phyloP scores from a whole-genome alignment of 78 protist genomes.

The Protostelium mycophagum region DNA sequence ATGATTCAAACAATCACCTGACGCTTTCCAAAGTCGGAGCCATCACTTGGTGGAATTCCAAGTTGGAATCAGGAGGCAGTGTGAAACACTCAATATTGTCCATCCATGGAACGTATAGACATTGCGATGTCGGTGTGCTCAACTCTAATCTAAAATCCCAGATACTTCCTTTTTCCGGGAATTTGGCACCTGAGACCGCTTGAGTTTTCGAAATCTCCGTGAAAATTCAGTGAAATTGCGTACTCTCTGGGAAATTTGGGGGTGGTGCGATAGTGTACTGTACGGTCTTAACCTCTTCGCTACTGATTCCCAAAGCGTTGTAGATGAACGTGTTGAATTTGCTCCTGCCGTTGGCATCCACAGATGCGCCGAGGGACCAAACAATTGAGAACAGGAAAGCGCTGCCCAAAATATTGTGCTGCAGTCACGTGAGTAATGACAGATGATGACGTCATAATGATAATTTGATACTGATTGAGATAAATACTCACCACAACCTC shows the following conservation, averaged over 20 bases:
- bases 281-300: slow-evolving; percentile 37
- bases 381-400: slow-evolving; percentile 63
- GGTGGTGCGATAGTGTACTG: slow-evolving; percentile 71
- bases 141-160: too few relatives aligned
- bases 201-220: too few relatives aligned
- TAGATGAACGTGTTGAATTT: not conserved
- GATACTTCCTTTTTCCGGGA: too few relatives aligned
- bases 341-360: not conserved
- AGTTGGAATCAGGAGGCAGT: not conserved
- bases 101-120: not conserved
- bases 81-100: not conserved
- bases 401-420: not conserved
- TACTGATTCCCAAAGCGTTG: slow-evolving; percentile 25
- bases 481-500: not conserved
- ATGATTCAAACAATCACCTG: too few relatives aligned
- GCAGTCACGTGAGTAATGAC: not conserved
- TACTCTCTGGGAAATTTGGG: not conserved
- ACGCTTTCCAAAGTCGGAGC: not conserved
- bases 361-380: slow-evolving; percentile 90
- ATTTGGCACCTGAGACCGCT: too few relatives aligned
- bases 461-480: not conserved
- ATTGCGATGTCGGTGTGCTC: too few relatives aligned
- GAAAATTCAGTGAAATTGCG: too few relatives aligned
- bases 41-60: not conserved
- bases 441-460: too few relatives aligned